Base-by-base conservation (phyloP, 2,329 filamentous ascomycete genomes). In the Zymoseptoria tritici region DNA sequence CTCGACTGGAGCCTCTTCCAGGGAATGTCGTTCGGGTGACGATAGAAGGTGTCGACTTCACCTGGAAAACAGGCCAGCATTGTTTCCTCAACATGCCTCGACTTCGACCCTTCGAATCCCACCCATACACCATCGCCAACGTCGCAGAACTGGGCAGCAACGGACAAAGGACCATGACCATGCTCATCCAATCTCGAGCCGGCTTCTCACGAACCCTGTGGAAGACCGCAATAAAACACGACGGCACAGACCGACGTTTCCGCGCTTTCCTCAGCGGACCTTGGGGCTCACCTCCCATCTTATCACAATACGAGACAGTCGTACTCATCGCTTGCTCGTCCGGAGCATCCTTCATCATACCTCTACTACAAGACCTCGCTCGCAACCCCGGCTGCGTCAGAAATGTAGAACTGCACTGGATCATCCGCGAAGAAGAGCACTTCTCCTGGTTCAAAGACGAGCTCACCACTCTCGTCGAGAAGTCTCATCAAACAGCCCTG, bases 31-130 rank as follows among this genome's bases (percentile, higher is more conserved):
- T 83, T 3, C 78, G 79, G 8, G 76, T 88, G 61, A 81, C 80
- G 0, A 80, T 87, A 52, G 67, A 74, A 1, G 77, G 83, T 21
- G 81, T 82, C 1, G 78, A 80, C 2, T 77, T 86, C 55, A 73
- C 68, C 19, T 88, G 85, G 85, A 77, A 71, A 26, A 78, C 85
- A 2, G 85, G 85, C 1, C 85, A 88, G 62, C 85, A 88, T 68
- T 78, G 83, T 0, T 85, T 86, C 64, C 72, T 88, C 2, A 81
- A 81, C 4, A 61, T 85, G 77, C 66, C 85, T 81, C 66, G 77
- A 76, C 0, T 46, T 77, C 78, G 19, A 19, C 83, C 83, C 0
- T 71, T 87, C 1, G 83, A 87, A 66, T 81, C 80, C 22, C 85
- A 88, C 64, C 85, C 85, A 0, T 87, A 87, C 67, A 87, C 84